Evolutionary conservation across 1,139 yeast species (phyloP), one percentile per base, ranked within the genome.

Genomic region (Blastobotrys malaysiensis): DNA sequence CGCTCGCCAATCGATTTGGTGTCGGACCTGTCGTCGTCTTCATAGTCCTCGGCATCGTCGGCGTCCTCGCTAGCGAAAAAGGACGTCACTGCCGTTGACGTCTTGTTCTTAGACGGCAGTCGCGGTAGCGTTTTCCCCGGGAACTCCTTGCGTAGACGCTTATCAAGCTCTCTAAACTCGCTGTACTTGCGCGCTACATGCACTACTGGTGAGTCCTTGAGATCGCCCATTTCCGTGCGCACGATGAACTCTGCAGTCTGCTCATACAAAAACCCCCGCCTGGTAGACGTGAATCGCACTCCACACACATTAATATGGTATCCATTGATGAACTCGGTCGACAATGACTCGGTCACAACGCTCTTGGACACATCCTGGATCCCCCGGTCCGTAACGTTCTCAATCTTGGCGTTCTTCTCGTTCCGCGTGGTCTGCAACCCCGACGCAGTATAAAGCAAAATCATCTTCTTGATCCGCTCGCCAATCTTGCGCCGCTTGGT

Each of bases 81-180:
- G 46, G 31, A 22, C 57, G 56, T 11, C 63, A 71, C 36, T 19
- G 45, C 49, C 11, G 53, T 45, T 3, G 50, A 53, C 7, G 57
- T 36, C 53, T 69, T 70, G 68, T 78, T 77, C 72, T 84, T 71
- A 50, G 79, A 64, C 63, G 97, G 89, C 13, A 87, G 70, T 9
- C 76, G 77, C 0, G 95, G 86, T 31, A 88, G 65, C 64, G 79
- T 79, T 50, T 84, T 77, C 0, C 95, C 96, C 0, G 97, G 95
- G 61, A 81, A 85, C 51, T 73, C 74, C 49, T 73, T 73, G 55
- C 77, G 78, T 55, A 90, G 71, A 13, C 69, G 65, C 24, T 72
- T 69, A 53, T 84, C 82, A 44, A 91, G 71, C 2, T 70, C 70
- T 56, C 75, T 77, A 65, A 91, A 90, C 18, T 88, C 88, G 4